Base-by-base conservation (phyloP, 257 asterid genomes). In the Penstemon newberryi region DNA sequence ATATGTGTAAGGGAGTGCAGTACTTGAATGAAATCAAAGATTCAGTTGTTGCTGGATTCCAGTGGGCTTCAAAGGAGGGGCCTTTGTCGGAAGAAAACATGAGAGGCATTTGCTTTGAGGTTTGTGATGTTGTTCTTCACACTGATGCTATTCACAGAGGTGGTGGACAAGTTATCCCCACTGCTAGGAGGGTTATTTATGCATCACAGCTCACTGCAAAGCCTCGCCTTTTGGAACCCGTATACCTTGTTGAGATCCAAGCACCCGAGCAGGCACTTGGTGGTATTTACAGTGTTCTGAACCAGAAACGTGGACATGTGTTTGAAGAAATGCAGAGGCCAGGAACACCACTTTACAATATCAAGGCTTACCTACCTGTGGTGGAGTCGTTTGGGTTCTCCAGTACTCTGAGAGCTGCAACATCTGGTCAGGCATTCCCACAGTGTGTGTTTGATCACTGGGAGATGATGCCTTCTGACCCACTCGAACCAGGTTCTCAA, bases 261-360 rank as follows among this genome's bases (percentile, higher is more conserved):
- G 56, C 68, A 63, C 68, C 68, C 0, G 68, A 63, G 51, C 68
- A 63, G 33, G 68, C 68, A 37, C 68, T 63, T 63, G 68, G 68
- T 47, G 68, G 68, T 45, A 63, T 63, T 46, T 63, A 63, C 56
- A 47, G 68, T 45, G 68, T 63, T n/a, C 53, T 61, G 53, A 61
- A 61, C 10, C 66, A 61, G 66, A 61, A 19, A 9, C 68, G 56
- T 63, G 68, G 68, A 18, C 68, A 63, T 6, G 68, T 63, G 12
- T 61, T 61, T 42, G 66, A 61, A 43, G 66, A 61, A 61, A 15
- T 61, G 66, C 66, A 61, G 53, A 61, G 66, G 41, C 66, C 66
- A 5, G 66, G 66, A 8, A 61, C 66, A 19, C 66, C 66, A 1
- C 66, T 61, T 45, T 63, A 63, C 56, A 47, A 47, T 7, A 63